Evolutionary conservation across 192 early-diverging fungal species (phyloP), one percentile per base, ranked within the genome.

Genomic region (Phycomyces blakesleeanus): DNA sequence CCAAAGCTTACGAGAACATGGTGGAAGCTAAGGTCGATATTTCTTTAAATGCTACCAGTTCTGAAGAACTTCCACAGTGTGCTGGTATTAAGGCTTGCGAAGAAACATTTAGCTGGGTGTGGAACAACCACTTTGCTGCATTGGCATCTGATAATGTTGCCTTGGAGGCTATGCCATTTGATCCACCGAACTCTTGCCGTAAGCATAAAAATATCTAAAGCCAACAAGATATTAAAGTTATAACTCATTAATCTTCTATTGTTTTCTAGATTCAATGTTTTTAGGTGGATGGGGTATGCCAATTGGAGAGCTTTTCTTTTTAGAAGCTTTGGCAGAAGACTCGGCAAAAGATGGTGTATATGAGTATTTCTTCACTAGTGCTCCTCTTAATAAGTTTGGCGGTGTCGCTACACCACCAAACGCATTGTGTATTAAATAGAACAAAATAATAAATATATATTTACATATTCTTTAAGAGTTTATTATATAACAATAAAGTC

Each of bases 361-460:
- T 25, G 66, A 62, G 16, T 73, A 42, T 42, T 59, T 73, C 29
- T 63, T 73, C 24, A 73, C 71, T 5, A 60, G 57, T 8, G 71
- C 71, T 0, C 71, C 71, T 53, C 47, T 67, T 27, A 73, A 73
- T 59, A 67, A 68, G 61, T 16, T 39, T 24, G 44, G 51, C 10
- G 71, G 71, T 12, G 51, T 73, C 18, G 71, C 65, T 18, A 57
- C 66, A 47, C 66, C 65, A 20, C 65, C 71, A 20, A 73, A 73
- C 25, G 71, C 70, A 10, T 50, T 72, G 15, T 72, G 70, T 37
- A 72, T 66, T 12, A 72, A 66, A 66, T 72, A 72, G 49, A 16
- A 50, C n/a, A n/a, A n/a, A n/a, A n/a, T n/a, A n/a, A n/a, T n/a
- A n/a, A n/a, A n/a, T n/a, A n/a, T n/a, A n/a, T n/a, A n/a, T n/a